A percentile compares a stretch with the other conserved stretches of the same genome.
Conservation (phyloP, 768 basidiomycete genomes). For the Collybiopsis luxurians region DNA sequence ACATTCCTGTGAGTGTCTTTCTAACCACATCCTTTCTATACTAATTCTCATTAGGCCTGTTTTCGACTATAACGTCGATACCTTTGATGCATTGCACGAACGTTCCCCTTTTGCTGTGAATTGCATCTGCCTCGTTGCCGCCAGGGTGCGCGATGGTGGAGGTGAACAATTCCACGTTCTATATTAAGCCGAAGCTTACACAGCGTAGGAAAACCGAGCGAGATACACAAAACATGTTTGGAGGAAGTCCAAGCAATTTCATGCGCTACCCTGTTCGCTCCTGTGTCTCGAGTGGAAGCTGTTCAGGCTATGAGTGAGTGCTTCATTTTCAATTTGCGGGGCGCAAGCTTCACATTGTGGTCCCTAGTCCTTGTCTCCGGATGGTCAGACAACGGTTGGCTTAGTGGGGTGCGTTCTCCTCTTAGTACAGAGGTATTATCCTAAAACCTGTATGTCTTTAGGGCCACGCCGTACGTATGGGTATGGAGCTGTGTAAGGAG, state of each 20-base stretch:
- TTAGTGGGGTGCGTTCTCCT: conserved; percentile 50
- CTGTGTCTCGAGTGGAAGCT: conserved; percentile 81
- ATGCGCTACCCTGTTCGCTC: conserved; percentile 82
- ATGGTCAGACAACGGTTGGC: conserved; percentile 96
- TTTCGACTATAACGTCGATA: conserved; percentile 81
- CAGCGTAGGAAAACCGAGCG: conserved; percentile 64
- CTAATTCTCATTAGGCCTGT: conserved; percentile 51
- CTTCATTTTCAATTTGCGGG: neutral
- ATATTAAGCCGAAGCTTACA: conserved; percentile 1
- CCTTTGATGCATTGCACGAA: conserved; percentile 80
- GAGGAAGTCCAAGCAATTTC: conserved; percentile 87
- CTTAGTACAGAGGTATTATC: too few relatives aligned
- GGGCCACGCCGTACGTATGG: conserved; percentile 97
- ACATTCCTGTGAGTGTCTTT: conserved; percentile 54
- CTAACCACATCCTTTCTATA: conserved; percentile 13
- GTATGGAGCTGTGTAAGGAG: conserved; percentile 82
- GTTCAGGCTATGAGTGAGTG: conserved; percentile 90
- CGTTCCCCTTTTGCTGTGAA: conserved; percentile 93
- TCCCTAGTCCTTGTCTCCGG: conserved; percentile 80
- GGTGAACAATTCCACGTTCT: conserved; percentile 39
- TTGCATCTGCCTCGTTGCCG: conserved; percentile 91
- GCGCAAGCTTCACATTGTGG: neutral
- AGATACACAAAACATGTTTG: conserved; percentile 66
- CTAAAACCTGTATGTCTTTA: too few relatives aligned
- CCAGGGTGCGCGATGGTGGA: conserved; percentile 87